A percentile compares a stretch with the other conserved stretches of the same genome.
phyloP scores from a whole-genome alignment of 192 early-diverging fungal genomes.

The Podila horticola region DNA sequence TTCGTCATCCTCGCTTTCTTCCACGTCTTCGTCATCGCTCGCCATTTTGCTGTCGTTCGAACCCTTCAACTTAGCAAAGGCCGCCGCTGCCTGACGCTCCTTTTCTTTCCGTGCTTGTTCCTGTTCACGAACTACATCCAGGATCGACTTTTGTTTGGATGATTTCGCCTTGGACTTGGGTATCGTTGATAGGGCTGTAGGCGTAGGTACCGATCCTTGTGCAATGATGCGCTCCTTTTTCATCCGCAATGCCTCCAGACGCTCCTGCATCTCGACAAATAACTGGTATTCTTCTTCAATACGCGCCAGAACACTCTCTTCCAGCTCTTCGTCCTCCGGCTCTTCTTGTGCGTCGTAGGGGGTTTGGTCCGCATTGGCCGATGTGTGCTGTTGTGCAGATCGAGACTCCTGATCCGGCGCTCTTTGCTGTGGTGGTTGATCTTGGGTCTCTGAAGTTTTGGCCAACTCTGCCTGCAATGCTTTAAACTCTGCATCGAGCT shows the following conservation, averaged over 20 bases:
- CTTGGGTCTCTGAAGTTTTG: conserved; percentile 28
- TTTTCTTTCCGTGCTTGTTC: conserved; percentile 40
- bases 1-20: conserved; percentile 14
- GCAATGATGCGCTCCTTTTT: conserved; percentile 32
- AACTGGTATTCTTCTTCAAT: conserved; percentile 41
- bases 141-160: conserved; percentile 27
- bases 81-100: conserved; percentile 23
- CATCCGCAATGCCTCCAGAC: conserved; percentile 31
- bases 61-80: conserved; percentile 16
- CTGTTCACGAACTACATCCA: conserved; percentile 45
- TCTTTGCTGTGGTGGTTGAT: conserved; percentile 12
- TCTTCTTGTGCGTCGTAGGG: conserved; percentile 36
- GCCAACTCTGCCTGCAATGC: conserved; percentile 39
- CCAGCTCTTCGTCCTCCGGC: conserved; percentile 32
- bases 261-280: conserved; percentile 47
- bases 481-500: conserved; percentile 42
- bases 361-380: background rate
- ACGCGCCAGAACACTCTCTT: conserved; percentile 39
- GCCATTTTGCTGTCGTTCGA: conserved; percentile 23
- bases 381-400: background rate
- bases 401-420: conserved; percentile 1
- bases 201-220: background rate
- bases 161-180: background rate
- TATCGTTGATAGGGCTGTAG: background rate
- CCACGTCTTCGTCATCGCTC: conserved; percentile 21